Conservation (phyloP, 1,139 yeast species). For the Saccharomyces hybrid region DNA sequence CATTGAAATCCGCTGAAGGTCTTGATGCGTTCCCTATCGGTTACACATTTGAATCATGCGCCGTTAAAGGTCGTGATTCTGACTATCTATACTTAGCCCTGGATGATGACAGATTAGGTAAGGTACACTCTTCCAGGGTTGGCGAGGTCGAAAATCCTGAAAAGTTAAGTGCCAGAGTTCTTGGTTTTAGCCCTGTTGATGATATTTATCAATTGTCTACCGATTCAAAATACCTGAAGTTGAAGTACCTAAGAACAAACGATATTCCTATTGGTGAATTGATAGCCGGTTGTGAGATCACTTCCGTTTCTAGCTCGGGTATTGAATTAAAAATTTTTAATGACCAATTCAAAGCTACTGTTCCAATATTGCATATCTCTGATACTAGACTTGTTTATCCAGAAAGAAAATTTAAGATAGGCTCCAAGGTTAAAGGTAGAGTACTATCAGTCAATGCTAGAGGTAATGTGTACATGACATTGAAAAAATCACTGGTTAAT, state of each 20-base stretch:
- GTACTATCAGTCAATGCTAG: conserved; percentile 38
- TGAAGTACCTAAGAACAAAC: conserved; percentile 54
- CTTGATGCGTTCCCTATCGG: conserved; percentile 76
- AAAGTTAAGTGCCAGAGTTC: conserved; percentile 64
- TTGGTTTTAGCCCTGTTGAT: conserved; percentile 63
- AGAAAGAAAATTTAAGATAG: conserved; percentile 82
- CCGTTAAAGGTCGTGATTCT: conserved; percentile 51
- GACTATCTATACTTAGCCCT: conserved; percentile 50
- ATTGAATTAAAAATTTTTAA: conserved; percentile 57
- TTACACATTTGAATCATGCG: conserved; percentile 52
- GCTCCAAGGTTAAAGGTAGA: conserved; percentile 72
- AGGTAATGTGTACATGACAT: conserved; percentile 50
- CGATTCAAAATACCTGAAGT: conserved; percentile 54
- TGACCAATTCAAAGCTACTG: conserved; percentile 30
- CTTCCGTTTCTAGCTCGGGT: conserved; percentile 61
- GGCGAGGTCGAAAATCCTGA: conserved; percentile 39
- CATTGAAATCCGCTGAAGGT: conserved; percentile 19
- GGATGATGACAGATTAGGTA: conserved; percentile 53
- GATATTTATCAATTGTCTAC: conserved; percentile 59
- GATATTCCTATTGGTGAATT: conserved; percentile 74
- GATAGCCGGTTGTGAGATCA: conserved; percentile 49
- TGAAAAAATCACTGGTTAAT: conserved; percentile 76
- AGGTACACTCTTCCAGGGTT: conserved; percentile 65
- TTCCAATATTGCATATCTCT: conserved; percentile 68
- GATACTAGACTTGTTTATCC: conserved; percentile 82